Evolutionary conservation across 164 flowering plant species (phyloP), one percentile per base, ranked within the genome.

Genomic region (Platanus orientalis): DNA sequence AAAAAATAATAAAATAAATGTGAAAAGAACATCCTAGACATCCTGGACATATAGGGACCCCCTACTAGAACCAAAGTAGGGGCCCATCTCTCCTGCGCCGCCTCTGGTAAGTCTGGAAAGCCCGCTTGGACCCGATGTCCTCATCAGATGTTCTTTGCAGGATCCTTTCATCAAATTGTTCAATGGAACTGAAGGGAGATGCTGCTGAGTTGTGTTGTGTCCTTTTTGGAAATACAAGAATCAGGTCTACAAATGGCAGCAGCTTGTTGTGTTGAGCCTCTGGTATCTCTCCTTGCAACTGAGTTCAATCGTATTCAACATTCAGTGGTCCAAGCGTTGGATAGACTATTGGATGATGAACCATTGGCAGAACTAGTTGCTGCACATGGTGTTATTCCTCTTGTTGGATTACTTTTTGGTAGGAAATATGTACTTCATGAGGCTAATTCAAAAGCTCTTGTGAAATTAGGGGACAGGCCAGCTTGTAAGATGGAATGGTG

Each of bases 121-220:
- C n/a, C n/a, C n/a, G n/a, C n/a, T n/a, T n/a, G n/a, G n/a, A n/a
- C n/a, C n/a, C n/a, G n/a, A n/a, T n/a, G n/a, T n/a, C n/a, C n/a
- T n/a, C 90, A 20, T 87, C 85, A n/a, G 93, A 87, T 74, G 87
- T 83, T 27, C 87, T 87, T 48, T 87, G 90, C 78, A 75, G 79
- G 69, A 85, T 87, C 53, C 87, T 87, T 44, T 80, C 85, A 16
- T 82, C 93, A 30, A 80, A 76, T 64, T 83, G 84, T 66, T 80
- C 93, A 12, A 74, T 82, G 76, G 93, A 87, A 52, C 63, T 87
- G 66, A 87, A 83, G 68, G 90, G 90, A 17, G 85, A 82, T 78
- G 90, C 90, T 50, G 90, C 90, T 48, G 90, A 87, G 67, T 72
- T 87, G 32, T 87, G 93, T 68, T 63, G 76, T 68, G 90, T 85